Base-by-base conservation (phyloP, 345 rosid genomes). In the Salix exigua region DNA sequence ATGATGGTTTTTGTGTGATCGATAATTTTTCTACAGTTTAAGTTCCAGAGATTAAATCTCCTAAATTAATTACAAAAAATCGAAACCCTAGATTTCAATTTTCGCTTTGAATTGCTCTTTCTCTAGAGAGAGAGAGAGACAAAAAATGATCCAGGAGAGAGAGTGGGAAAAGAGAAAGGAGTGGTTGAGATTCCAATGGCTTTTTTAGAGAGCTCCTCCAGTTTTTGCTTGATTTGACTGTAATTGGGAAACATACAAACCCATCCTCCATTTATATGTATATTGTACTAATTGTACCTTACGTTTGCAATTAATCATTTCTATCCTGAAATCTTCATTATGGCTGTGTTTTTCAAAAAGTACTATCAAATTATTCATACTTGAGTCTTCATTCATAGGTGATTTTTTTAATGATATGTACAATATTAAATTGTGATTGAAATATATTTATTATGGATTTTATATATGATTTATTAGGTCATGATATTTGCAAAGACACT, bases 181-280 rank as follows among this genome's bases (percentile, higher is more conserved):
- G 69, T 71, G 86, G 84, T 48, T 71, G 75, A 70, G 78, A 78
- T 61, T 71, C 79, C 86, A 23, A 82, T 51, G 80, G 17, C 10
- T 66, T 17, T 66, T 40, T 68, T 3, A 11, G 4, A 38, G 71
- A 1, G 21, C 53, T 40, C 70, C 2, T 31, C 50, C 71, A 11
- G 18, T 37, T 63, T 38, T 4, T 26, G 26, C 25, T 38, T 30
- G 37, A 30, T 37, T 66, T 7, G 37, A 6, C 17, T 18, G 17
- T 66, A 30, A 3, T 46, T 66, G 21, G 26, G 2, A 21, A 33
- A 72, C 5, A 12, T 5, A 37, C 21, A 7, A 3, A 35, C 13
- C 1, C 38, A 7, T 31, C 33, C 31, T 55, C 37, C 40, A 8
- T n/a, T 55, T 21, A 5, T 51, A 12, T 21, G 2, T 0, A n/a